These are phyloP conservation scores for Leccinum boreale DNA, from an alignment of 768 basidiomycete species.

Conservation along the genomic window DNA sequence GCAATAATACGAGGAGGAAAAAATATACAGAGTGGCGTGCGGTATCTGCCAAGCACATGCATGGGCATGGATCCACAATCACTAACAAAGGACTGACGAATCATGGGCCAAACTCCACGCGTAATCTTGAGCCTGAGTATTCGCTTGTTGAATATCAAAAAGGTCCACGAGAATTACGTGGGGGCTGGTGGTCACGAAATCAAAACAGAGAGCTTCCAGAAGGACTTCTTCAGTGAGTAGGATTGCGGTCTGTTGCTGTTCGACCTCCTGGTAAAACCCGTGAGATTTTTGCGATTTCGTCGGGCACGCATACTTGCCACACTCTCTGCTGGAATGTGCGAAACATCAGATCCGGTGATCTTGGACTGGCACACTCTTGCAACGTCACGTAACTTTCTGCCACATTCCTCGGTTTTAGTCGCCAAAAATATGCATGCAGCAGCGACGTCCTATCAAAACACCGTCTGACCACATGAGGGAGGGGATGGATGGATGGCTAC, in stretches of 20 bases:
- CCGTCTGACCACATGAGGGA: constrained; percentile 10
- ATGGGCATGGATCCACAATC: constrained; percentile 5
- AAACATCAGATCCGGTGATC: constrained; percentile 51
- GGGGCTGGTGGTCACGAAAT: constrained; percentile 75
- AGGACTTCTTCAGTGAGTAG: constrained; percentile 74
- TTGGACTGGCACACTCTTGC: constrained; percentile 74
- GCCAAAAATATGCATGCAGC: constrained; percentile 85
- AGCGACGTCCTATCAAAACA: constrained; percentile 62
- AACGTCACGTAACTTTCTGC: constrained; percentile 82
- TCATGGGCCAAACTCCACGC: constrained; percentile 88
- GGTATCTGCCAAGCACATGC: constrained; percentile 47
- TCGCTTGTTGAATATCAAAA: constrained; percentile 53
- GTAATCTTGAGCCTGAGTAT: constrained; percentile 57
- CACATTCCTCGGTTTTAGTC: constrained; percentile 90
- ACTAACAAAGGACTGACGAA: constrained; percentile 51
- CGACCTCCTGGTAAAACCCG: constrained; percentile 58
- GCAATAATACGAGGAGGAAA: constrained; percentile 70
- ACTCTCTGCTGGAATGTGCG: constrained; percentile 58
- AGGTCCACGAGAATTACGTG: constrained; percentile 74
- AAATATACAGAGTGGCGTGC: constrained; percentile 75
- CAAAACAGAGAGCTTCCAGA: constrained; percentile 82
- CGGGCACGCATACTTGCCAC: constrained; percentile 44
- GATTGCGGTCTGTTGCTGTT: constrained; percentile 65
- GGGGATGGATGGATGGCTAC: constrained; percentile 17
- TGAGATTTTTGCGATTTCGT: constrained; percentile 1